These are phyloP conservation scores for Suillus occidentalis DNA, from an alignment of 768 basidiomycete species.

Conservation along the genomic window DNA sequence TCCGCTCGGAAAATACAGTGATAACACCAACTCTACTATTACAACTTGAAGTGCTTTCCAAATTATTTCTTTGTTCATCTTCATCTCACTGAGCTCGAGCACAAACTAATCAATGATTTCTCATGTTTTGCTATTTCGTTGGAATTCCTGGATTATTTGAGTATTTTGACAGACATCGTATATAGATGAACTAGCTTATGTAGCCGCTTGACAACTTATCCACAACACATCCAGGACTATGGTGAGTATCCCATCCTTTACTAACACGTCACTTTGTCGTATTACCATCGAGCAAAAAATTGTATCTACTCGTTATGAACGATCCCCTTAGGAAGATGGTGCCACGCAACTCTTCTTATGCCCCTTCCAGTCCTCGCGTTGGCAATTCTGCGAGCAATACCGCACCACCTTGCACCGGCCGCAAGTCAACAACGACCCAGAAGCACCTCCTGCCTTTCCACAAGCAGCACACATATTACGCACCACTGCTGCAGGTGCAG, in stretches of 20 bases:
- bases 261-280: no score
- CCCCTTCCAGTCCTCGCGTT: constrained; percentile 46
- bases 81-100: no score
- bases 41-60: no score
- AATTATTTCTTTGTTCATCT: no score
- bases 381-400: constrained; percentile 48
- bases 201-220: neutral
- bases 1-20: no score
- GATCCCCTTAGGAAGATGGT: neutral
- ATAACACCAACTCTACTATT: no score
- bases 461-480: constrained; percentile 19
- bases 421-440: constrained; percentile 35
- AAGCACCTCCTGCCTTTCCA: constrained; percentile 21
- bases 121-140: no score
- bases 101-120: no score
- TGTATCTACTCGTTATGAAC: neutral
- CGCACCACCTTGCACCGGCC: constrained; percentile 37
- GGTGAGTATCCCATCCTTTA: neutral
- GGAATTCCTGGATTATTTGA: no score
- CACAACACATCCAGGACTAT: neutral
- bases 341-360: constrained; percentile 39
- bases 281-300: neutral
- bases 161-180: no score
- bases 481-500: neutral
- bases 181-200: neutral